Conservation (phyloP, 2,329 filamentous ascomycete species). For the Endoconidiophora laricicola region DNA sequence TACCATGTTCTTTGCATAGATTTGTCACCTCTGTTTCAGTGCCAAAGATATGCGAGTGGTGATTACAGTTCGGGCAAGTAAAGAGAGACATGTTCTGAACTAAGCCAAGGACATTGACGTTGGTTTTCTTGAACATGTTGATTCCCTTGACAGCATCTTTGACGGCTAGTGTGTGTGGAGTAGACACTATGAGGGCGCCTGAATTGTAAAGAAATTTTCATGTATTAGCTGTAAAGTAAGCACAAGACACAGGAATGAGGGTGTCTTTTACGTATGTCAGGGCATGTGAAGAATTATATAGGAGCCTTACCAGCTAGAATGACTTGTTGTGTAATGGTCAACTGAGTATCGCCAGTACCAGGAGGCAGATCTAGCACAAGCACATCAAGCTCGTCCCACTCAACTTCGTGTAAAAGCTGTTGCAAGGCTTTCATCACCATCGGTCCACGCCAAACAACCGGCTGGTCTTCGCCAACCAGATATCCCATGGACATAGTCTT, state of each 20-base stretch:
- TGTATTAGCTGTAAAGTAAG: not conserved
- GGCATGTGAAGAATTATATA: conserved; percentile 16
- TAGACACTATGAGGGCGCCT: conserved; percentile 77
- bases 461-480: conserved; percentile 59
- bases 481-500: conserved; percentile 99
- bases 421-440: conserved; percentile 98
- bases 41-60: conserved; percentile 62
- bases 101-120: conserved; percentile 67
- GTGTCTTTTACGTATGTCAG: not conserved
- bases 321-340: conserved; percentile 93
- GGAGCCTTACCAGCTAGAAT: conserved; percentile 50
- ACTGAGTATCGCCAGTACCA: conserved; percentile 85
- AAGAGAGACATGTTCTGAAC: conserved; percentile 88
- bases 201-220: not conserved
- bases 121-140: conserved; percentile 78
- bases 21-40: conserved; percentile 44
- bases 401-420: conserved; percentile 85
- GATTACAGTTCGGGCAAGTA: conserved; percentile 58
- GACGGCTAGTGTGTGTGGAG: conserved; percentile 81
- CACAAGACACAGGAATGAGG: not conserved
- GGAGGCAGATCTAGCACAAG: conserved; percentile 84
- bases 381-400: conserved; percentile 80
- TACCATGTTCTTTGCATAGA: conserved; percentile 53
- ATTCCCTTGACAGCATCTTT: conserved; percentile 86
- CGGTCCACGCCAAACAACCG: conserved; percentile 85